Evolutionary conservation across 23 red algal species (phyloP).

Genomic region (Gracilaria vermiculophylla): DNA sequence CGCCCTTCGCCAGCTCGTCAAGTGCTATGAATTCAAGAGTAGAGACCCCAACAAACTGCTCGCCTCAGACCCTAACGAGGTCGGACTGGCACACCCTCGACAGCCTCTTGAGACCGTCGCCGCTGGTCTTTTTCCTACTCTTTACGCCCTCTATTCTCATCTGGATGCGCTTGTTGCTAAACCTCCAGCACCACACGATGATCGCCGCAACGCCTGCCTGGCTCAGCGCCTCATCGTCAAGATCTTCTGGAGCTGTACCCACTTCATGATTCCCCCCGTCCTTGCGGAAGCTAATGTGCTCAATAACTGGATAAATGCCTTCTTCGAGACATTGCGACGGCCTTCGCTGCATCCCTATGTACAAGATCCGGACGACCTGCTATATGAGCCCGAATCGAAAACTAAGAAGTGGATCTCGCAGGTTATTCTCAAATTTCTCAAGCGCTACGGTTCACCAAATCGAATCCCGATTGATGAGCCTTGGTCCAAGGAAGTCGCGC

Average conservation of each 20-base stretch:
- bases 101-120: slow-evolving; percentile 63
- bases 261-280: slow-evolving; percentile 54
- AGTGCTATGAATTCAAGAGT: slow-evolving; percentile 64
- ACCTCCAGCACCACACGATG: slow-evolving; percentile 11
- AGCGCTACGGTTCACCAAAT: slow-evolving; percentile 56
- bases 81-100: slow-evolving; percentile 52
- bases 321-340: slow-evolving; percentile 33
- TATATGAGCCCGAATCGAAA: slow-evolving; percentile 60
- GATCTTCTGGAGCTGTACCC: slow-evolving; percentile 69
- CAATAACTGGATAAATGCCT: slow-evolving; percentile 42
- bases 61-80: slow-evolving; percentile 48
- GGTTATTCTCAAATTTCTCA: slow-evolving; percentile 50
- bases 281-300: slow-evolving; percentile 19
- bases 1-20: slow-evolving; percentile 59
- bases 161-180: slow-evolving; percentile 49
- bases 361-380: slow-evolving; percentile 30
- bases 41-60: slow-evolving; percentile 39
- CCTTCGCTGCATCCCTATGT: slow-evolving; percentile 12
- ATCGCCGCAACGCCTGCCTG: slow-evolving; percentile 18
- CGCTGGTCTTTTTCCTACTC: slow-evolving; percentile 51
- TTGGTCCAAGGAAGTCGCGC: slow-evolving; percentile 25
- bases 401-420: slow-evolving; percentile 75
- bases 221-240: slow-evolving; percentile 61
- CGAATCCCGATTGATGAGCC: slow-evolving; percentile 57
- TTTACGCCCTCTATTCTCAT: slow-evolving; percentile 45